phyloP scores from a whole-genome alignment of 257 asterid species.

The Solanum corneliomulleri region DNA sequence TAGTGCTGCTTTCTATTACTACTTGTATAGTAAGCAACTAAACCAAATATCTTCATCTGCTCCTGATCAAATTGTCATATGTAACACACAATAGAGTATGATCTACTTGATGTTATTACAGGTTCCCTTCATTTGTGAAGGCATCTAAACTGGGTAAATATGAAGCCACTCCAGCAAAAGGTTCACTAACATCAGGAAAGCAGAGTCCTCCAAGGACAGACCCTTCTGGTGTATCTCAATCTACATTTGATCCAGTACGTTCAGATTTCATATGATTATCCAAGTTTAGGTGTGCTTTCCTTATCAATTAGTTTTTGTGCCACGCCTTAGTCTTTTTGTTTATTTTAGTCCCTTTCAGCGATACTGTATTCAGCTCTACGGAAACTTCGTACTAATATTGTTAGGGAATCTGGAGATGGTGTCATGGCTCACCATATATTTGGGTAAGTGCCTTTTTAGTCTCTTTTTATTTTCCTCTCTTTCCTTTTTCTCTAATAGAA shows the following conservation, averaged over 20 bases:
- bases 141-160: slow-evolving; percentile 39
- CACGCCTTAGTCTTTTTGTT: background rate
- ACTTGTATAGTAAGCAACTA: background rate
- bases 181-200: slow-evolving; percentile 38
- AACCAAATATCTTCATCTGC: background rate
- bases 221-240: slow-evolving; percentile 36
- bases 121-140: slow-evolving; percentile 51
- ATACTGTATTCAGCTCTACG: slow-evolving; percentile 50
- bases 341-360: slow-evolving; percentile 49
- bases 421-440: slow-evolving; percentile 59
- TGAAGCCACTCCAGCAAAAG: slow-evolving; percentile 72
- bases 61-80: background rate
- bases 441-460: slow-evolving; percentile 26
- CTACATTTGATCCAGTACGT: slow-evolving; percentile 47
- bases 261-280: background rate
- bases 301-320: background rate
- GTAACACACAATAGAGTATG: background rate
- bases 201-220: slow-evolving; percentile 24
- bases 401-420: slow-evolving; percentile 57
- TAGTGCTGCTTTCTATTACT: background rate
- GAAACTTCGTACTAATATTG: slow-evolving; percentile 42
- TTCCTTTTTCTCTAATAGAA: background rate
- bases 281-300: background rate
- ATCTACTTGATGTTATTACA: slow-evolving; percentile 17
- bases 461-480: background rate